Evolutionary conservation across 257 asterid species (phyloP), one percentile per base, ranked within the genome.

Genomic region (Rauvolfia tetraphylla): DNA sequence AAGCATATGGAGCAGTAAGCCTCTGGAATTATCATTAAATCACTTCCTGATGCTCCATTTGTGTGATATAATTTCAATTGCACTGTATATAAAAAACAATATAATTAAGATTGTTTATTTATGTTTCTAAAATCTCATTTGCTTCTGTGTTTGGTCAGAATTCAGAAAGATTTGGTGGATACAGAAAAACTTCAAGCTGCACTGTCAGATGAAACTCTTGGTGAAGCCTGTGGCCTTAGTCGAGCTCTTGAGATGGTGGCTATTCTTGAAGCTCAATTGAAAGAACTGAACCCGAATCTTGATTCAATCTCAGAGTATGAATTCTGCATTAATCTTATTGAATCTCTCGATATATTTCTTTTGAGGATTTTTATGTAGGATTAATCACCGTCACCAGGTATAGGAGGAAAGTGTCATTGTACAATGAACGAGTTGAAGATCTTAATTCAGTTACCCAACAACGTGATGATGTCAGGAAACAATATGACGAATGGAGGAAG

Each of bases 1-100:
- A 93, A 91, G 86, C 97, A 95, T 83, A 79, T 93, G 91, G 97
- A 95, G 73, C 98, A 93, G 99, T 95, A 88, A 86, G 97, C 73
- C 41, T 49, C 36, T 67, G 27, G 67, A 41, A 23, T 27, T 61
- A 10, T 41, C 7, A 46, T n/a, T 57, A 36, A 44, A 25, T 33
- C 58, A 20, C 49, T 39, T 29, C n/a, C 51, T 53, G 61, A 20
- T 25, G 29, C 48, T 58, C 48, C 27, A 4, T 68, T 54, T n/a
- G n/a, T n/a, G n/a, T n/a, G n/a, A n/a, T n/a, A n/a, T n/a, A n/a
- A n/a, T n/a, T n/a, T n/a, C n/a, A n/a, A n/a, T n/a, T n/a, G n/a
- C n/a, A n/a, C n/a, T n/a, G n/a, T n/a, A n/a, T n/a, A n/a, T n/a
- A 34, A 17, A 38, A 5, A 31, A 63, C 9, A 7, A 62, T 63